Percentiles rank a stretch among this genome's conserved stretches.
phyloP scores from a whole-genome alignment of 495 filamentous ascomycete genomes.

The Hypoxylon intermedium region DNA sequence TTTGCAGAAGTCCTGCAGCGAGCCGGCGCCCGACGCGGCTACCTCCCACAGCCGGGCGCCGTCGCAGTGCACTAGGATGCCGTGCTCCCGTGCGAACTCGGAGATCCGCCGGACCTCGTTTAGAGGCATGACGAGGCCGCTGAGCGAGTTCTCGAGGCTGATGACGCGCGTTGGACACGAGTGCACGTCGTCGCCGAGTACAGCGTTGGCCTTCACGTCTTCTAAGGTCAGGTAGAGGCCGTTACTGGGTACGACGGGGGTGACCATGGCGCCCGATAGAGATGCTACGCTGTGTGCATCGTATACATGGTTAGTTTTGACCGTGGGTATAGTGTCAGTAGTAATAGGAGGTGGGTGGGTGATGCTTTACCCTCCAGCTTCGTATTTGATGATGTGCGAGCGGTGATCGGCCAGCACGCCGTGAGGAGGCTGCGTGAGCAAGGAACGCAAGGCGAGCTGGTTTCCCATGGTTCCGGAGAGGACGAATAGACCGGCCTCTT shows the following conservation, averaged over 20 bases:
- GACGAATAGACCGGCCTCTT: conserved; percentile 77
- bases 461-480: conserved; percentile 93
- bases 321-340: background rate
- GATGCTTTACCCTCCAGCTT: conserved; percentile 68
- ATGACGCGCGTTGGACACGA: conserved; percentile 74
- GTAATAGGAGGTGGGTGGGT: background rate
- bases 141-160: conserved; percentile 80
- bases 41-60: conserved; percentile 84
- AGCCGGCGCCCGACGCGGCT: conserved; percentile 60
- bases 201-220: conserved; percentile 64
- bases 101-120: conserved; percentile 67
- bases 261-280: conserved; percentile 64
- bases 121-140: conserved; percentile 75
- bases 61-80: conserved; percentile 76
- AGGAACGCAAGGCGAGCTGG: conserved; percentile 72
- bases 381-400: conserved; percentile 70
- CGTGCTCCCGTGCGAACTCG: conserved; percentile 68
- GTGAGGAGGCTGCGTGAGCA: conserved; percentile 74
- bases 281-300: conserved; percentile 53
- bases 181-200: conserved; percentile 55
- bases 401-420: conserved; percentile 72
- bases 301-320: conserved; percentile 13
- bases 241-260: conserved; percentile 64
- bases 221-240: conserved; percentile 72
- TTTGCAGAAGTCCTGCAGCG: conserved; percentile 67